Percentiles rank a stretch among this genome's conserved stretches.
Conservation (phyloP, 129 eudicot genomes). For the Logfia minima region DNA sequence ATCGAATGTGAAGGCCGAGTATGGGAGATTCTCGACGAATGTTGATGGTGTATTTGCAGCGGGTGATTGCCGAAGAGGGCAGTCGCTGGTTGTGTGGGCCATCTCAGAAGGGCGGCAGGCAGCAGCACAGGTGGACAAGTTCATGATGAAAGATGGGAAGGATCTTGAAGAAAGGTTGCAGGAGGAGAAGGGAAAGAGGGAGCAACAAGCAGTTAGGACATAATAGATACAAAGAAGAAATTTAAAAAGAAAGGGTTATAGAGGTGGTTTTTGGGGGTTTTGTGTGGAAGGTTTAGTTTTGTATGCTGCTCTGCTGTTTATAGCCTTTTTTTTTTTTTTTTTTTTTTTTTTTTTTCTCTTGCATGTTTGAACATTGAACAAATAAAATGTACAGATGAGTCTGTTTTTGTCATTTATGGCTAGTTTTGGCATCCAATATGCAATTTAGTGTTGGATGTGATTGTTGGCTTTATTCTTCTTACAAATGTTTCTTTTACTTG, state of each 20-base stretch:
- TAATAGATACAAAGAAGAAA: slow-evolving; percentile 8
- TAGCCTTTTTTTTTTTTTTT: neutral
- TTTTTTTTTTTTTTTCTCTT: neutral
- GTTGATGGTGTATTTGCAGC: slow-evolving; percentile 94
- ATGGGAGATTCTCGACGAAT: slow-evolving; percentile 74
- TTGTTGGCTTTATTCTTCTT: slow-evolving; percentile 28
- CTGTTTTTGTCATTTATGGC: slow-evolving; percentile 21
- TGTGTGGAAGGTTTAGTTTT: slow-evolving; percentile 18
- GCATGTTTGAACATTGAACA: slow-evolving; percentile 7
- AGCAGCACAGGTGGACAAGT: slow-evolving; percentile 89
- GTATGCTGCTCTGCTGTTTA: slow-evolving; percentile 9
- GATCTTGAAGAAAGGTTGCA: slow-evolving; percentile 20
- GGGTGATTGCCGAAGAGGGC: slow-evolving; percentile 96
- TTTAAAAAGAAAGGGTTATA: slow-evolving; percentile 1
- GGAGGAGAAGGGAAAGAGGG: slow-evolving; percentile 40
- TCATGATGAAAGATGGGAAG: slow-evolving; percentile 48
- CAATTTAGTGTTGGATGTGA: neutral
- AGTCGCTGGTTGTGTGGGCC: slow-evolving; percentile 98
- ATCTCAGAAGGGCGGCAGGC: slow-evolving; percentile 94
- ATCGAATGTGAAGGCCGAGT: slow-evolving; percentile 93
- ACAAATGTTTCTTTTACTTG: neutral
- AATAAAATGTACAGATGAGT: slow-evolving; percentile 13
- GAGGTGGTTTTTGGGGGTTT: slow-evolving; percentile 2
- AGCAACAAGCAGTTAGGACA: slow-evolving; percentile 52
- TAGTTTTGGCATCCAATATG: slow-evolving; percentile 1